Evolutionary conservation across 352 stramenopile species (phyloP).

Genomic region (Pythium pyrilobum): DNA sequence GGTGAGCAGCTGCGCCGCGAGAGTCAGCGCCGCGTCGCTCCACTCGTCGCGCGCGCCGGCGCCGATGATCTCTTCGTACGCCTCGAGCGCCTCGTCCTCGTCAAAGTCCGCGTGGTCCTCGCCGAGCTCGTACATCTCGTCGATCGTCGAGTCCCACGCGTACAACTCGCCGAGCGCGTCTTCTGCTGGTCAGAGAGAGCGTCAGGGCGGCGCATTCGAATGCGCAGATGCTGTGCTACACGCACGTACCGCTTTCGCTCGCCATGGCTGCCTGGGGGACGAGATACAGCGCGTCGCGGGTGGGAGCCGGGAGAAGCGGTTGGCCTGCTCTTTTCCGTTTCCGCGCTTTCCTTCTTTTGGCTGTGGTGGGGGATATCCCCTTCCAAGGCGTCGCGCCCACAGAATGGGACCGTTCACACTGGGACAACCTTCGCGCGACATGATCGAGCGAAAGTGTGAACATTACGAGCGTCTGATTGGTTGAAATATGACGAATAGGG

Average conservation of each 20-base stretch:
- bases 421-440: background rate
- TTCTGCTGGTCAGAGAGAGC: conserved; percentile 5
- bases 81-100: conserved; percentile 66
- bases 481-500: no score
- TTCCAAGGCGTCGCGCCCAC: background rate
- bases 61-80: conserved; percentile 72
- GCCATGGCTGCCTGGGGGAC: conserved; percentile 6
- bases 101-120: conserved; percentile 47
- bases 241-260: conserved; percentile 13
- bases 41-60: conserved; percentile 22
- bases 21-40: conserved; percentile 49
- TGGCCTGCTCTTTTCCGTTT: no score
- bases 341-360: background rate
- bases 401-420: background rate
- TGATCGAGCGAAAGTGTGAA: no score
- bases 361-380: no score
- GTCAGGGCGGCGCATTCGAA: conserved; percentile 5
- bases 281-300: background rate
- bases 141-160: conserved; percentile 56
- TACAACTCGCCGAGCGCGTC: conserved; percentile 64
- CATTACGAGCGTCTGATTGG: no score
- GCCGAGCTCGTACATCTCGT: conserved; percentile 45
- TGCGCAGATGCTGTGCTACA: background rate
- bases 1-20: conserved; percentile 65
- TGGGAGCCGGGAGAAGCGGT: no score